Evolutionary conservation across 75 land plant species (phyloP), one percentile per base, ranked within the genome.

Genomic region (Azolla pinnata): DNA sequence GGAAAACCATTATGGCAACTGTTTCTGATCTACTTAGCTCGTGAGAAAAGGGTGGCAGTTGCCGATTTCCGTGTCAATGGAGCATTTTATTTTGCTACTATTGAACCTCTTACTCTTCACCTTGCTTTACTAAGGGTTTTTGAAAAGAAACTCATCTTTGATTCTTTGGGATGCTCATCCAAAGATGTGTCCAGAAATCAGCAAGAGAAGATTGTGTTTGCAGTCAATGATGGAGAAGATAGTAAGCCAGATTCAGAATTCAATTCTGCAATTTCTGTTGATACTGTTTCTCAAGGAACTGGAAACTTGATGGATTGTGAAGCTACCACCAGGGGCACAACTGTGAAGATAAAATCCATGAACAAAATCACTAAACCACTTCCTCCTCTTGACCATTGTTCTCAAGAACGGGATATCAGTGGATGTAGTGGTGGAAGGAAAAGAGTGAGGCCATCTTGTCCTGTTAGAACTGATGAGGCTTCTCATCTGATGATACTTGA

Each of bases 91-190:
- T 60, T 40, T n/a, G 89, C 75, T 20, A 38, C 73, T 24, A 62
- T 88, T n/a, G 70, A 74, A 61, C 95, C 95, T 29, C 72, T 85
- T 29, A 79, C 77, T 17, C 44, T 75, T 27, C 67, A 80, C 35
- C 64, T 60, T 33, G 86, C 81, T n/a, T 21, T 82, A 32, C 78
- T 88, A 28, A 62, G 30, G 54, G 29, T 79, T 29, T 8, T 68
- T 16, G 62, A 24, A 0, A 30, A 14, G 17, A 24, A 30, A 16
- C 21, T 54, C 19, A 23, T 63, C 19, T 12, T 63, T 52, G 54
- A 52, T 12, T 2, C 54, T 14, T 12, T 19, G 3, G 1, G 26
- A 25, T 23, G 29, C 29, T 24, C 4, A 3, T 2, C 29, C 2
- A 2, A 24, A 25, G 28, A 52, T 23, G 29, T 25, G n/a, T 46